Conservation (phyloP, 2,329 filamentous ascomycete genomes). For the Hypoxylon sp. region DNA sequence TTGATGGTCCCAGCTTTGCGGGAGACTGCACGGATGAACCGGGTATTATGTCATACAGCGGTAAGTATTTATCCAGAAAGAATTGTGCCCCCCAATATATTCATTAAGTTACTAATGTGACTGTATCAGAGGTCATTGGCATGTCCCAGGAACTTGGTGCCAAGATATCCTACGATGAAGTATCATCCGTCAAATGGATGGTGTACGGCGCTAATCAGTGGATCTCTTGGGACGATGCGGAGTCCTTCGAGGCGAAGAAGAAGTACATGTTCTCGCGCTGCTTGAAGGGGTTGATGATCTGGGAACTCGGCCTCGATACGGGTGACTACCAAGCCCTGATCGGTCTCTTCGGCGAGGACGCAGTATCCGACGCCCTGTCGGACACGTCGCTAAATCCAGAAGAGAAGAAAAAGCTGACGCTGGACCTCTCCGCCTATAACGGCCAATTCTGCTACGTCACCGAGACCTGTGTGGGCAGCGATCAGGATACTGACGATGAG, state of each 20-base stretch:
- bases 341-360: constrained; percentile 28
- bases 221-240: constrained; percentile 53
- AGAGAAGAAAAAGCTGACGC: constrained; percentile 37
- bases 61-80: too few relatives aligned
- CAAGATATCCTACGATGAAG: neutral
- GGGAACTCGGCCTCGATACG: constrained; percentile 15
- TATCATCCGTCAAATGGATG: neutral
- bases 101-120: too few relatives aligned
- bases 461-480: constrained; percentile 41
- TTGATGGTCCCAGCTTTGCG: neutral
- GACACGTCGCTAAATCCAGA: neutral
- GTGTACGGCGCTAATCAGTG: constrained; percentile 46
- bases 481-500: constrained; percentile 34
- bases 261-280: constrained; percentile 35
- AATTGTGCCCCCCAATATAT: too few relatives aligned
- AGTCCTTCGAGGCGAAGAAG: constrained; percentile 43
- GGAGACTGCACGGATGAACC: neutral
- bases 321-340: constrained; percentile 10
- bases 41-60: neutral
- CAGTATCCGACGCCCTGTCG: constrained; percentile 6
- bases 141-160: neutral
- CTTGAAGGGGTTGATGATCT: constrained; percentile 46
- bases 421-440: constrained; percentile 45
- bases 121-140: neutral
- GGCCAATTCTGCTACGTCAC: constrained; percentile 49